Evolutionary conservation across 371 early-diverging fungal genomes (phyloP).

Genomic region (Massospora cicadina): DNA sequence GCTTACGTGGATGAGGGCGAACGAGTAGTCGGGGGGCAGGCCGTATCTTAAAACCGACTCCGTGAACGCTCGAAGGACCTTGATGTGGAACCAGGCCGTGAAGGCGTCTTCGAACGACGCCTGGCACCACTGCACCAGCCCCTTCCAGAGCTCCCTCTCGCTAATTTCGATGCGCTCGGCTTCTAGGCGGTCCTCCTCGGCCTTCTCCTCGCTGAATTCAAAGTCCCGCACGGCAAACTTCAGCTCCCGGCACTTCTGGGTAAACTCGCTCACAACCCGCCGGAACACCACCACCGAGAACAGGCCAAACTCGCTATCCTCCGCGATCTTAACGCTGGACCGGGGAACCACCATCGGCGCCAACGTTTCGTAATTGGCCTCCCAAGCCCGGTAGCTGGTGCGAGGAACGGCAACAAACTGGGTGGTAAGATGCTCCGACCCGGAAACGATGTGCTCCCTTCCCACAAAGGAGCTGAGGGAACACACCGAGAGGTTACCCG

Average conservation of each 20-base stretch:
- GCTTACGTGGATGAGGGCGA: conserved; percentile 53
- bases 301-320: conserved; percentile 85
- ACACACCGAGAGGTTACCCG: conserved; percentile 81
- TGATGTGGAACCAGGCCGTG: conserved; percentile 80
- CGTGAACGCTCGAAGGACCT: conserved; percentile 81
- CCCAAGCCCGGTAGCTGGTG: conserved; percentile 58
- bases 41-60: conserved; percentile 95
- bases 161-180: conserved; percentile 44
- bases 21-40: conserved; percentile 82
- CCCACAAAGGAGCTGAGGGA: conserved; percentile 72
- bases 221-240: conserved; percentile 90
- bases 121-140: conserved; percentile 25
- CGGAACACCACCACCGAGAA: conserved; percentile 83
- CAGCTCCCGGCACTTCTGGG: conserved; percentile 67
- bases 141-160: conserved; percentile 55
- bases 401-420: conserved; percentile 90
- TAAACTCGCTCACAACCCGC: conserved; percentile 72
- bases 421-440: conserved; percentile 85
- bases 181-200: conserved; percentile 53
- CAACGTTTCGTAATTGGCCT: conserved; percentile 65
- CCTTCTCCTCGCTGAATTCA: conserved; percentile 61
- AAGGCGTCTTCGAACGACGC: conserved; percentile 88
- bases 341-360: conserved; percentile 91
- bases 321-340: conserved; percentile 71
- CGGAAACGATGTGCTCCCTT: conserved; percentile 73